Evolutionary conservation across 352 stramenopile species (phyloP), one percentile per base, ranked within the genome.

Genomic region (Peronospora tabacina): DNA sequence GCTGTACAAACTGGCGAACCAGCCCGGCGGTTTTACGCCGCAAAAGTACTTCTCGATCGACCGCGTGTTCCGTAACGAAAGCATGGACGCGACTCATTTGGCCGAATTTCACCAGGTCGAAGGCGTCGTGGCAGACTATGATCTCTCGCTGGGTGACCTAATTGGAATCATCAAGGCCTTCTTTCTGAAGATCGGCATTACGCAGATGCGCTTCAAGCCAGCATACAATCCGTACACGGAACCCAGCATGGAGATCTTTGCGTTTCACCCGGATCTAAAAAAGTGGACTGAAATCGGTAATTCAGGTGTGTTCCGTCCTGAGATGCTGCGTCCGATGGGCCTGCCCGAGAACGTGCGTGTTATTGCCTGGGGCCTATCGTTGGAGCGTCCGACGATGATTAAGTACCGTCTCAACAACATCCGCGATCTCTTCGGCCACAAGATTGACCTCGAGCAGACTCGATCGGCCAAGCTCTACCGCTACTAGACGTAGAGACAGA

Each of bases 21-120:
- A 98, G 68, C 73, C 87, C 5, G 95, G 95, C 39, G 95, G 95
- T 28, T 99, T 99, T 79, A 94, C 78, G 47, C 97, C 97, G 16
- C 85, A 95, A 44, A 96, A 97, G 56, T 99, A 99, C 73, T 99
- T 99, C 68, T 98, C 86, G 26, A 99, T 99, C 65, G 97, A 99
- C 70, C 90, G 97, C 48, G 97, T 99, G 22, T 99, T 99, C 78
- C 87, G 97, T 58, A 99, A 99, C 75, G 97, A 99, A 73, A 98
- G 82, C 49, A 99, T 99, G 93, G 97, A 99, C 73, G 95, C 95
- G 32, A 99, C 97, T 32, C 97, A 99, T 71, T 83, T 99, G 61
- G 98, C 96, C 48, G 97, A 99, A 79, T 99, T 99, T 75, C 97
- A 99, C 77, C 97, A 99, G 82, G 94, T 99, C n/a, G 96, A 99